phyloP scores from a whole-genome alignment of 116 monocot species.

The Posidonia oceanica region DNA sequence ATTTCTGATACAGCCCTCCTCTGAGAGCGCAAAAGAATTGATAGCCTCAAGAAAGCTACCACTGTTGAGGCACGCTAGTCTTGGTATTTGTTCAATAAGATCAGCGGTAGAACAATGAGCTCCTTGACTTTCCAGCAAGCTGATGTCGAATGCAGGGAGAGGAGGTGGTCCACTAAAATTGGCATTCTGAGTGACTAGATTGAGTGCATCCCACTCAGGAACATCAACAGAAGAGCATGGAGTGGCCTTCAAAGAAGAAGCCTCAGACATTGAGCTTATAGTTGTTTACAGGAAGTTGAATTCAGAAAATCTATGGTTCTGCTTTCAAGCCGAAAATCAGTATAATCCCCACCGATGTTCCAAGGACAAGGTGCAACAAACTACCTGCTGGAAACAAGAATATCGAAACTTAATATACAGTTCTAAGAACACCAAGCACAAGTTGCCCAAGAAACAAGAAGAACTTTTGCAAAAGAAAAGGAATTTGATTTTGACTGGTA shows the following conservation, averaged over 20 bases:
- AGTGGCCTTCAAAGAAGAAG: slow-evolving; percentile 16
- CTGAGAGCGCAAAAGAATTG: slow-evolving; percentile 12
- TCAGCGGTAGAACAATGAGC: slow-evolving; percentile 7
- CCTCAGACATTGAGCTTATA: slow-evolving; percentile 10
- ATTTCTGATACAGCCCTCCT: slow-evolving; percentile 6
- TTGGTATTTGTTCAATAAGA: slow-evolving; percentile 12
- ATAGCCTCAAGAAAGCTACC: slow-evolving; percentile 16
- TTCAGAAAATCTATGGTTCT: slow-evolving; percentile 3
- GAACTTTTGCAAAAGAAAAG: slow-evolving; percentile 26
- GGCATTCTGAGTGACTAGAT: slow-evolving; percentile 12
- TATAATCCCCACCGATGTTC: not conserved
- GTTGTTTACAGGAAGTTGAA: not conserved
- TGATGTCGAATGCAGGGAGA: slow-evolving; percentile 16
- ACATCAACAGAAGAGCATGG: slow-evolving; percentile 25
- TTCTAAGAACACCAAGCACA: not conserved
- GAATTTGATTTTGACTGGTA: slow-evolving; percentile 37
- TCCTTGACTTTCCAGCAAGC: slow-evolving; percentile 11
- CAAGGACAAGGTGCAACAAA: not conserved
- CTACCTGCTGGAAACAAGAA: slow-evolving; percentile 9
- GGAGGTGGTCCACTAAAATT: slow-evolving; percentile 12
- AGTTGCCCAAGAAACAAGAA: slow-evolving; percentile 11
- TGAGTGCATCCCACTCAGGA: slow-evolving; percentile 24
- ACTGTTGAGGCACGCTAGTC: slow-evolving; percentile 11
- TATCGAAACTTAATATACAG: slow-evolving; percentile 2
- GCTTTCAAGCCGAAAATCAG: slow-evolving; percentile 4